A percentile compares a stretch with the other conserved stretches of the same genome.
Conservation (phyloP, 169 alveolate species). For the Toxoplasma gondii region DNA sequence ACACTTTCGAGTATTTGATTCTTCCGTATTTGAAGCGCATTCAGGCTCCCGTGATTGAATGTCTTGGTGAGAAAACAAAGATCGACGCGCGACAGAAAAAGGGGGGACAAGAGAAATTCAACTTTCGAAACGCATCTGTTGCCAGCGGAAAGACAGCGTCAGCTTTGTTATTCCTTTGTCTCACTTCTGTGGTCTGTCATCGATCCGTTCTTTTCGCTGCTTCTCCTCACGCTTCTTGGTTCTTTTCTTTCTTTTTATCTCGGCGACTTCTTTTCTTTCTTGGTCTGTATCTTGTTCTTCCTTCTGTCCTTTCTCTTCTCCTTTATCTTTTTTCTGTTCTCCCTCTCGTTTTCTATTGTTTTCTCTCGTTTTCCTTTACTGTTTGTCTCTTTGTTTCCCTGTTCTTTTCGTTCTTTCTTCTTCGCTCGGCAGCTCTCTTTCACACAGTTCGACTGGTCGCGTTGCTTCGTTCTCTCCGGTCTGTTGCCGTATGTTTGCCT, state of each 20-base stretch:
- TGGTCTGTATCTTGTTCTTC: neutral
- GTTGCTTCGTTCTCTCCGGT: neutral
- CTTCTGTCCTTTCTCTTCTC: neutral
- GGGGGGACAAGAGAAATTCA: too few species aligned
- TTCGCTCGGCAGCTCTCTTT: neutral
- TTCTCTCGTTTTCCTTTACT: neutral
- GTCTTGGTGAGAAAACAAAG: conserved; percentile 73
- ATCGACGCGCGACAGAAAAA: too few species aligned
- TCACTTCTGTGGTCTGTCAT: neutral
- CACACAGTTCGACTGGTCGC: neutral
- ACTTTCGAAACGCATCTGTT: too few species aligned
- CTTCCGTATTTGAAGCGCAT: conserved; percentile 94
- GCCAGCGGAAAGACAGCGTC: too few species aligned
- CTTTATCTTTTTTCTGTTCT: neutral
- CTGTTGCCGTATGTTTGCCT: too few species aligned
- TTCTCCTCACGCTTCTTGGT: neutral
- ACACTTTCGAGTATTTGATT: conserved; percentile 94
- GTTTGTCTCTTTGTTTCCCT: neutral
- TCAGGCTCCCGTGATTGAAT: conserved; percentile 88
- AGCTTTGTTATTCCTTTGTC: neutral
- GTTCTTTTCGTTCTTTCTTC: neutral
- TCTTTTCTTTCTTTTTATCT: neutral
- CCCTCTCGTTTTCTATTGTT: neutral
- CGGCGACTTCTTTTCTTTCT: neutral
- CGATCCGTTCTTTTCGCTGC: neutral